phyloP scores from a whole-genome alignment of 1,284 basidiomycete species.

The Kwoniella shivajii region DNA sequence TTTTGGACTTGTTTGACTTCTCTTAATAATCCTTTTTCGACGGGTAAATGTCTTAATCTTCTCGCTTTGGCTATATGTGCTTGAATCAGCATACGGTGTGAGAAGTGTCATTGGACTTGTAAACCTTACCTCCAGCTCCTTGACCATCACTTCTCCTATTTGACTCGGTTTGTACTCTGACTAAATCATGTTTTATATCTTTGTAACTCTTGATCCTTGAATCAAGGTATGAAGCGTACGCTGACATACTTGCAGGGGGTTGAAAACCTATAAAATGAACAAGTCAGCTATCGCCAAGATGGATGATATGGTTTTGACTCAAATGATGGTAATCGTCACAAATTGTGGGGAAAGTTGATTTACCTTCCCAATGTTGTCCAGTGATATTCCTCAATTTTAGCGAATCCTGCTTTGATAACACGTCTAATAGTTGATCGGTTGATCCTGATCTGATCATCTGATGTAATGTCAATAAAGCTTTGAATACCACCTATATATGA shows the following conservation, averaged over 20 bases:
- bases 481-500: conserved; percentile 86
- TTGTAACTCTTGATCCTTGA: conserved; percentile 83
- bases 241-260: conserved; percentile 79
- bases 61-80: conserved; percentile 54
- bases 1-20: conserved; percentile 90
- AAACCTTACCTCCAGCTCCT: conserved; percentile 45
- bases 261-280: conserved; percentile 65
- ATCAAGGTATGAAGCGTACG: conserved; percentile 89
- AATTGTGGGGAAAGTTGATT: too few relatives aligned
- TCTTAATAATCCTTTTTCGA: conserved; percentile 91
- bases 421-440: conserved; percentile 84
- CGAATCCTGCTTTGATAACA: conserved; percentile 76
- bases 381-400: conserved; percentile 77
- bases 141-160: conserved; percentile 65
- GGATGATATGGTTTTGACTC: too few relatives aligned
- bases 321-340: too few relatives aligned
- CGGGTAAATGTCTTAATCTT: conserved; percentile 85
- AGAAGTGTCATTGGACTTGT: neutral
- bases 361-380: conserved; percentile 57
- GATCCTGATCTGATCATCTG: conserved; percentile 92
- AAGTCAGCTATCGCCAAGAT: too few relatives aligned
- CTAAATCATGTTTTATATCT: conserved; percentile 90
- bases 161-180: conserved; percentile 83
- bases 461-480: conserved; percentile 91
- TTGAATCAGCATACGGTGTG: too few relatives aligned